Base-by-base conservation (phyloP, 176 grass and related monocot species). In the Eremochloa ophiuroides region DNA sequence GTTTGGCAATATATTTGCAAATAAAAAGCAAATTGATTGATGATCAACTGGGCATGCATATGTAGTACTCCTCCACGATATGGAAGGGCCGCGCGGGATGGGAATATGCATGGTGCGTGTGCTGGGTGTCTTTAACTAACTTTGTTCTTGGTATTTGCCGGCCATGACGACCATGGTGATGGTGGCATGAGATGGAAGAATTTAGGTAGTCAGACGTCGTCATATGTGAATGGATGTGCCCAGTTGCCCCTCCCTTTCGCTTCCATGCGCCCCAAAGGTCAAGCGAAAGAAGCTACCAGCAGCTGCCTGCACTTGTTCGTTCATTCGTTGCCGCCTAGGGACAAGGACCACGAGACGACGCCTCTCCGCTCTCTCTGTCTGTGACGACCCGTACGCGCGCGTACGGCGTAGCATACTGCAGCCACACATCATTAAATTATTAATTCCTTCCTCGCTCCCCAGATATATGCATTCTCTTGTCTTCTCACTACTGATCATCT, bases 121-220 rank as follows among this genome's bases (percentile, higher is more conserved):
- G 43, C 63, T n/a, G 50, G n/a, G 73, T 25, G 23, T 27, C 83
- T 85, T 85, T 85, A 72, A 79, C 83, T 31, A 85, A 79, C 75
- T 71, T 79, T 39, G 30, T 85, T 72, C 55, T 79, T 79, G 83
- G 75, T 84, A 77, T n/a, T n/a, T 84, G 82, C 82, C 66, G 82
- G 82, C 82, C 74, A 84, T 29, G 34, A 77, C 31, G 39, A 59
- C n/a, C 43, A 44, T 44, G 13, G 6, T 37, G n/a, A n/a, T n/a
- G n/a, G n/a, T n/a, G n/a, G n/a, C n/a, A n/a, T 6, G 39, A 43
- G 27, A 10, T 56, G 2, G 17, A 14, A 20, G 71, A 85, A 82
- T 58, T 78, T 85, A 78, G 83, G 74, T 85, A 78, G 17, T 13
- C 7, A 59, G 12, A 70, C n/a, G n/a, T n/a, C 51, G 74, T 68